Percentiles rank a stretch among this genome's conserved stretches.
Conservation (phyloP, 306 rosid species). For the Luffa aegyptiaca region DNA sequence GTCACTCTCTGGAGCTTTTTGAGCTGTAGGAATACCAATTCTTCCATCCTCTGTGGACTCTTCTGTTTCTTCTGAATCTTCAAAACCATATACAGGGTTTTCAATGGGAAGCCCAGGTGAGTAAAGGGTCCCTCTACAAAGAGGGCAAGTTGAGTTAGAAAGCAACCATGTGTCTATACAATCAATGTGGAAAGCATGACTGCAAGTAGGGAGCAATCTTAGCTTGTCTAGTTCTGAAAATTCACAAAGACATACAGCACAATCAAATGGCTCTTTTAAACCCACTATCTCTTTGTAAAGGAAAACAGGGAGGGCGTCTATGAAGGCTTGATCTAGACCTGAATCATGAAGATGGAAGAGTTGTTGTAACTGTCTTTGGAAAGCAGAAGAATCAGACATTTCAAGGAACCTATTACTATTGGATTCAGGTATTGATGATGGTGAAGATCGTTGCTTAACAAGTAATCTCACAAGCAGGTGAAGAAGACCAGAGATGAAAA, state of each 20-base stretch:
- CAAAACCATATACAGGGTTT: slow-evolving; percentile 44
- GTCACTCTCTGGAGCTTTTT: slow-evolving; percentile 42
- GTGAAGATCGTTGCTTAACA: slow-evolving; percentile 36
- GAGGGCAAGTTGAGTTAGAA: slow-evolving; percentile 89
- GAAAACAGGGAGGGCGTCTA: slow-evolving; percentile 84
- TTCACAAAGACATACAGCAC: slow-evolving; percentile 90
- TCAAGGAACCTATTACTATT: slow-evolving; percentile 43
- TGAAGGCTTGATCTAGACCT: slow-evolving; percentile 80
- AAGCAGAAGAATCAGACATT: slow-evolving; percentile 48
- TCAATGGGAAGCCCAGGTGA: slow-evolving; percentile 47
- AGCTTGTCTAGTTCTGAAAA: slow-evolving; percentile 66
- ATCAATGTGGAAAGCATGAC: slow-evolving; percentile 79
- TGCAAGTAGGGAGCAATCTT: slow-evolving; percentile 74
- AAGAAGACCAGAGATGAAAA: slow-evolving; percentile 60
- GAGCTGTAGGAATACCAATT: slow-evolving; percentile 13
- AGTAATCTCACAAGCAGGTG: slow-evolving; percentile 72
- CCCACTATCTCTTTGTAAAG: slow-evolving; percentile 65
- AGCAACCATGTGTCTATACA: slow-evolving; percentile 90
- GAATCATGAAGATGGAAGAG: slow-evolving; percentile 92
- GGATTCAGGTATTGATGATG: slow-evolving; percentile 46
- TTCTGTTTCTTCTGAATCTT: slow-evolving; percentile 15
- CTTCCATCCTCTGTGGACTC: neutral
- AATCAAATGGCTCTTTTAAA: slow-evolving; percentile 72
- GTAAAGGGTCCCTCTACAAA: slow-evolving; percentile 73
- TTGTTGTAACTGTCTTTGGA: slow-evolving; percentile 80